These are phyloP conservation scores for Cercospora berteroae DNA, from an alignment of 2,329 filamentous ascomycete species.

Conservation along the genomic window DNA sequence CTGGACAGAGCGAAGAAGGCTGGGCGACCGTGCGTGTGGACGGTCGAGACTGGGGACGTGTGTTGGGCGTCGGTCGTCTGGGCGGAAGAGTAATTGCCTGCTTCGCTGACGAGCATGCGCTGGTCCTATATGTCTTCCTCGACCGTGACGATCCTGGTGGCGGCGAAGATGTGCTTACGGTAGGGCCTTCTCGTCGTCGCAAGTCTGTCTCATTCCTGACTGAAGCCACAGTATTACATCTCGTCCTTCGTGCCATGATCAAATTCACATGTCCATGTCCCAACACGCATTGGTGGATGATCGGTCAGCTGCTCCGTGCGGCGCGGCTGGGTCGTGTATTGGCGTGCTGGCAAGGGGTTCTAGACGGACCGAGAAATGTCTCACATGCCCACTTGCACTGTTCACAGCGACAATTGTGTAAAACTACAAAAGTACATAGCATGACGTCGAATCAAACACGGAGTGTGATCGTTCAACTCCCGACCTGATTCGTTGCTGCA, in stretches of 20 bases:
- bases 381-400: constrained; percentile 3
- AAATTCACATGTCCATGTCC: neutral
- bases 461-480: neutral
- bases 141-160: constrained; percentile 66
- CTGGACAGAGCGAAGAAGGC: constrained; percentile 69
- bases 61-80: constrained; percentile 86
- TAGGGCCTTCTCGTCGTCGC: constrained; percentile 42
- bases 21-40: constrained; percentile 92
- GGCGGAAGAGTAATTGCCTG: constrained; percentile 92
- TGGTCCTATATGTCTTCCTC: constrained; percentile 82
- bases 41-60: constrained; percentile 88
- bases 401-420: neutral
- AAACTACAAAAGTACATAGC: neutral
- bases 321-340: neutral
- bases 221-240: constrained; percentile 53
- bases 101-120: constrained; percentile 74
- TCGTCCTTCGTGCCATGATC: constrained; percentile 48
- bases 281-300: neutral
- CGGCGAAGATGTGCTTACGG: constrained; percentile 74
- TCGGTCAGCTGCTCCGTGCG: constrained; percentile 4
- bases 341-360: constrained; percentile 4
- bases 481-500: neutral
- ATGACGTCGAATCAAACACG: neutral
- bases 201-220: constrained; percentile 22
- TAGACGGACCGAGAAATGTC: constrained; percentile 6